Evolutionary conservation across 2,329 filamentous ascomycete species (phyloP), one percentile per base, ranked within the genome.

Genomic region (Cladosporium sp.): DNA sequence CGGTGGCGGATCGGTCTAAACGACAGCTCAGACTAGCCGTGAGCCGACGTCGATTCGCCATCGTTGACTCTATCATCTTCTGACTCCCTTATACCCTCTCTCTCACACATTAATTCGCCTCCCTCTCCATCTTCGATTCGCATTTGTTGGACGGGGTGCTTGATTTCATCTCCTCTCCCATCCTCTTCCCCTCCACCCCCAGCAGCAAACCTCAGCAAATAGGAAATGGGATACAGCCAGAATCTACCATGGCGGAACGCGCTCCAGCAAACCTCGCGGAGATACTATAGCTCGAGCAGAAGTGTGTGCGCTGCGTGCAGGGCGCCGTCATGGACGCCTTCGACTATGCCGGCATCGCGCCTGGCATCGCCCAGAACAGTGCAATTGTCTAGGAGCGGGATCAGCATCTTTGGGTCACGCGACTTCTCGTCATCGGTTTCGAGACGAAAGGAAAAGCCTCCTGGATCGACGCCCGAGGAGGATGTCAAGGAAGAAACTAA

Each of bases 201-300:
- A n/a, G n/a, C n/a, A n/a, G n/a, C 27, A n/a, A 9, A 27, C n/a
- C 40, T 9, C 33, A 35, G 16, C 32, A 13, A 54, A 43, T 48
- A 53, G 55, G 77, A 70, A 68, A 85, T 85, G 82, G 74, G 82
- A 67, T 80, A 81, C 72, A 76, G 79, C 62, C 79, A 81, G 69
- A 78, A 77, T 58, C 69, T 84, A 63, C 78, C 80, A 70, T 85
- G 82, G 82, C 78, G 82, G 72, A 72, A 74, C 68, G 80, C 79
- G 60, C 72, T 66, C 32, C 62, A 59, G 52, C 57, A 60, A 27
- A 58, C 64, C 27, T 58, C 59, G 29, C 56, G 58, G 35, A 55
- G 62, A 52, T 57, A 62, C 43, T 64, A 61, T 50, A 59, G 55
- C 49, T 57, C 60, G 4, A 49, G 52, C 3, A 54, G 55, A 53